These are phyloP conservation scores for Geotrichum citri-aurantii DNA, from an alignment of 1,139 yeast species.

Conservation along the genomic window DNA sequence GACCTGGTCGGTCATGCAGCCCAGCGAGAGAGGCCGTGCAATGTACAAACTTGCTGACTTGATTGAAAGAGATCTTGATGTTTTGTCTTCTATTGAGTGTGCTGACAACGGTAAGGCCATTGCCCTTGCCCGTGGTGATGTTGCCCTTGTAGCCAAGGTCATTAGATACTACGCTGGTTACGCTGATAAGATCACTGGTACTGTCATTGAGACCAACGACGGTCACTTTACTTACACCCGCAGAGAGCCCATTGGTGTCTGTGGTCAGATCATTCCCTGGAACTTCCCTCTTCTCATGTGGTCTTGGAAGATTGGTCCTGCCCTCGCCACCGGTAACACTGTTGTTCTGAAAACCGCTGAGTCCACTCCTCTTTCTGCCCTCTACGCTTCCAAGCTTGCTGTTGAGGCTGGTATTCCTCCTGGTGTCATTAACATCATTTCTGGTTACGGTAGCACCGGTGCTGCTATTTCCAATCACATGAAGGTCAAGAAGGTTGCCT, in stretches of 20 bases:
- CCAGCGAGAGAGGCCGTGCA: conserved; percentile 45
- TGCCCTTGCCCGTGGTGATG: conserved; percentile 39
- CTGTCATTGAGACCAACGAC: conserved; percentile 57
- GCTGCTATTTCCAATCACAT: conserved; percentile 64
- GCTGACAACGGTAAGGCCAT: conserved; percentile 61
- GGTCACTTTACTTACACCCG: conserved; percentile 71
- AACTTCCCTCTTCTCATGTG: conserved; percentile 79
- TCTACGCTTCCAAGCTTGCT: conserved; percentile 54
- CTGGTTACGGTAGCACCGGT: conserved; percentile 76
- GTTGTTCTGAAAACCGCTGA: conserved; percentile 76
- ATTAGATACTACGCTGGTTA: conserved; percentile 76
- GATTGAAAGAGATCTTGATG: conserved; percentile 45
- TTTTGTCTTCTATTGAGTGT: conserved; percentile 55
- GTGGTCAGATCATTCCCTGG: conserved; percentile 83
- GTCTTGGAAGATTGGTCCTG: conserved; percentile 81
- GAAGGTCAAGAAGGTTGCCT: conserved; percentile 68
- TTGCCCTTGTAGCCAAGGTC: conserved; percentile 50
- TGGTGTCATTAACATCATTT: conserved; percentile 69
- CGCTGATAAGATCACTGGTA: conserved; percentile 79
- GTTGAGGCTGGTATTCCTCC: conserved; percentile 72
- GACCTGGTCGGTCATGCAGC: conserved; percentile 40
- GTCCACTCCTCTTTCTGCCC: conserved; percentile 73
- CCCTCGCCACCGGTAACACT: conserved; percentile 75
- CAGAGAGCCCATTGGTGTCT: conserved; percentile 77
- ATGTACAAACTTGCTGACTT: conserved; percentile 49